Base-by-base conservation (phyloP, 2,329 filamentous ascomycete species). In the Pseudogymnoascus sp. region DNA sequence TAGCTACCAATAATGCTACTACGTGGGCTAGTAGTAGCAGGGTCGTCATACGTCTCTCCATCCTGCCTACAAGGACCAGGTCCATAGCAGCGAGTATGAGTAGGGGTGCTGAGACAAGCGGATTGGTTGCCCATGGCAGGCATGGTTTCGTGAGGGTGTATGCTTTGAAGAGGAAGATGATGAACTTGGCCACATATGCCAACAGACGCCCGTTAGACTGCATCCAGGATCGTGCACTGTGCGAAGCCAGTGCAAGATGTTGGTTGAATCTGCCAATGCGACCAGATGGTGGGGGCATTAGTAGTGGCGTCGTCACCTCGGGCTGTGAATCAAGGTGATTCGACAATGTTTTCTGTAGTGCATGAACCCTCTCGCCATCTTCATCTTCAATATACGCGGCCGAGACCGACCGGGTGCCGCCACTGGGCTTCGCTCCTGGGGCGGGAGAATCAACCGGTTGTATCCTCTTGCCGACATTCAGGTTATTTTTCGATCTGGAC, bases 81-180 rank as follows among this genome's bases (percentile, higher is more conserved):
- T 93, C 90, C 11, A 91, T 68, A 1, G 83, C 84, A 7, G 90
- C 91, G 6, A 93, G 73, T 3, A 82, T 75, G 4, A 96, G 76
- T 1, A 96, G 77, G 2, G 88, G 85, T 67, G 88, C 86, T 4
- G 85, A 79, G 4, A 92, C 75, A 73, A 83, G 83, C 5, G 84
- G 78, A 49, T 82, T 87, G n/a, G 84, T 80, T 45, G 86, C 85
- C 63, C 87, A 86, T 0, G 91, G 91, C 72, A 85, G 85, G 73
- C 92, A 96, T 0, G 88, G 83, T 55, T 82, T 80, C 2, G 83
- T 80, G 8, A 95, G 75, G 0, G 85, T 84, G 11, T 81, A 75
- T 7, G 92, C 75, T 73, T 96, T 96, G 59, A 82, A 67, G 5
- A 88, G 72, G 68, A 96, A 93, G 1, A 93, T 68, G 0, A 74